Conservation (phyloP, 306 rosid genomes). For the Crotalaria pallida region DNA sequence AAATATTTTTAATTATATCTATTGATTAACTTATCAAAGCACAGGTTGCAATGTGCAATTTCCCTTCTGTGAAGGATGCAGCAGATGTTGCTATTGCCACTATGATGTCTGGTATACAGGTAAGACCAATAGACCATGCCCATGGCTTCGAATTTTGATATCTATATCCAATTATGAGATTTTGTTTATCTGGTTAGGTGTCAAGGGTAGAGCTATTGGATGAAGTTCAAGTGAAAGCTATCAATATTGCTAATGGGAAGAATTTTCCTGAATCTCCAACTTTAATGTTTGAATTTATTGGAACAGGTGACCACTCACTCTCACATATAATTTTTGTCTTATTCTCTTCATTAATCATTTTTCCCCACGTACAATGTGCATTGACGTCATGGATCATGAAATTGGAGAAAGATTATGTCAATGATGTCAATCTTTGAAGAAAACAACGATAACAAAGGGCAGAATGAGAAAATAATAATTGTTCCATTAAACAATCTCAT, state of each 20-base stretch:
- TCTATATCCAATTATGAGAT: constrained; percentile 1
- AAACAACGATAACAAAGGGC: not conserved
- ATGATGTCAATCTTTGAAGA: not conserved
- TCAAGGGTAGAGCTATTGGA: constrained; percentile 94
- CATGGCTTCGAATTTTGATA: constrained; percentile 17
- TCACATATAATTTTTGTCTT: not conserved
- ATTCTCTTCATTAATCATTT: constrained; percentile 7
- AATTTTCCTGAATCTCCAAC: constrained; percentile 72
- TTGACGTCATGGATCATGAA: constrained; percentile 3
- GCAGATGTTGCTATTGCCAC: constrained; percentile 94
- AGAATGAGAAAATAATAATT: not conserved
- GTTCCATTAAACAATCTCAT: not conserved
- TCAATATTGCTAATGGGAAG: constrained; percentile 88
- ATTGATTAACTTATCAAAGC: constrained; percentile 20
- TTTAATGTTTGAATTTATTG: constrained; percentile 85
- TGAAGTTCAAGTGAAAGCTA: constrained; percentile 91
- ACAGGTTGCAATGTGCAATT: constrained; percentile 98
- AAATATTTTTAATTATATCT: constrained; percentile 13
- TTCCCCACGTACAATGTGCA: not conserved
- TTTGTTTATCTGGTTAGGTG: constrained; percentile 47
- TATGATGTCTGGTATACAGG: constrained; percentile 96
- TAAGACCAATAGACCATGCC: no score
- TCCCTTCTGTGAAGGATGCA: constrained; percentile 86
- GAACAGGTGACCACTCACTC: constrained; percentile 55
- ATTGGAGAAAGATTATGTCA: not conserved